Evolutionary conservation across 805 yeast species (phyloP).

Genomic region (Blastobotrys parvus): DNA sequence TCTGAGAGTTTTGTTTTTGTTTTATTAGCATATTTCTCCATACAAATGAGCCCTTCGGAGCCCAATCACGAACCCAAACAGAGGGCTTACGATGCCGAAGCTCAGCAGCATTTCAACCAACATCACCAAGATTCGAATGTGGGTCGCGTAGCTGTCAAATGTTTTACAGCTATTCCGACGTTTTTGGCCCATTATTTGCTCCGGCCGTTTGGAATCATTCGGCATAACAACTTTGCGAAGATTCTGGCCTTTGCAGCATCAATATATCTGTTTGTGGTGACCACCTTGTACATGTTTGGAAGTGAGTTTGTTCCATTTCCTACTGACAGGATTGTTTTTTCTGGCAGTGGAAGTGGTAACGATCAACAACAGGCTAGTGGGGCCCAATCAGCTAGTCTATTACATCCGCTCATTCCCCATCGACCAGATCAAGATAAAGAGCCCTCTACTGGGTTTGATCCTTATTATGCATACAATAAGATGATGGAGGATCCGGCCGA

Average conservation of each 20-base stretch:
- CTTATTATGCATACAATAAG: conserved; percentile 4
- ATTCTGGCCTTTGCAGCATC: conserved; percentile 10
- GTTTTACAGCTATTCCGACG: background rate
- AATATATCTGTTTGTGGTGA: conserved; percentile 11
- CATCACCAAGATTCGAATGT: background rate
- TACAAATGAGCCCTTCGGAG: too few relatives aligned
- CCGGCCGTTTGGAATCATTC: conserved; percentile 5
- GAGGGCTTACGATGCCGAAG: too few relatives aligned
- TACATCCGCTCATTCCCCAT: background rate
- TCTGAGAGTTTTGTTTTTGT: too few relatives aligned
- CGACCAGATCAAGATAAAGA: conserved; percentile 1
- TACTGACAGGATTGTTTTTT: background rate
- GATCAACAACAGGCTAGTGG: background rate
- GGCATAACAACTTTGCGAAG: conserved; percentile 14
- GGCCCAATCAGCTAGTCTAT: background rate
- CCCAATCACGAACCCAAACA: too few relatives aligned
- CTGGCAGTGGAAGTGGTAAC: background rate
- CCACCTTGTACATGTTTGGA: conserved; percentile 12
- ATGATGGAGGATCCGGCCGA: conserved; percentile 5
- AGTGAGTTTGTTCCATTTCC: conserved; percentile 6
- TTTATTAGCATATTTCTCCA: too few relatives aligned
- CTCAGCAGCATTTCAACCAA: too few relatives aligned
- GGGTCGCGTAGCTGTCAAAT: background rate
- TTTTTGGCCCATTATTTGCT: background rate
- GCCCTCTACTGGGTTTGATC: conserved; percentile 9